phyloP scores from a whole-genome alignment of 805 yeast genomes.

The Starmerella floris region DNA sequence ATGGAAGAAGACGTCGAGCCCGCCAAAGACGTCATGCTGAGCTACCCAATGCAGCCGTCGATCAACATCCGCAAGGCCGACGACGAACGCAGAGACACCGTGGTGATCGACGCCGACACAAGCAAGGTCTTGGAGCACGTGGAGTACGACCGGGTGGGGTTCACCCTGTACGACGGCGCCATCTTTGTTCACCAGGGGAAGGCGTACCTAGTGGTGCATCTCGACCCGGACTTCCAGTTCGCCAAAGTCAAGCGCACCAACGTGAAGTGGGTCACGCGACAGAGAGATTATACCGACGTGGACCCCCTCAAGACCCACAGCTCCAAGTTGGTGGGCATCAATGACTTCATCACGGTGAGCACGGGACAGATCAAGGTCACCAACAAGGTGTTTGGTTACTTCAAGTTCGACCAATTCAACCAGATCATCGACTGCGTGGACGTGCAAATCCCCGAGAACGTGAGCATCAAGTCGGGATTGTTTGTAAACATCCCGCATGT shows the following conservation, averaged over 20 bases:
- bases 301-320: slow-evolving; percentile 42
- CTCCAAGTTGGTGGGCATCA: slow-evolving; percentile 18
- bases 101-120: slow-evolving; percentile 80
- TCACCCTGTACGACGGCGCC: slow-evolving; percentile 85
- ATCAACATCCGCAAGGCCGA: slow-evolving; percentile 77
- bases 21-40: slow-evolving; percentile 32
- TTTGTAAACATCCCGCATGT: slow-evolving; percentile 76
- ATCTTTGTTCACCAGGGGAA: slow-evolving; percentile 88
- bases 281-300: slow-evolving; percentile 84
- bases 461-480: slow-evolving; percentile 58
- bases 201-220: slow-evolving; percentile 74
- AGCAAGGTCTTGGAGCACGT: slow-evolving; percentile 72
- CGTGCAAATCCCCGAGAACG: slow-evolving; percentile 75
- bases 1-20: background rate
- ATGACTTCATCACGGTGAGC: slow-evolving; percentile 27
- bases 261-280: slow-evolving; percentile 89
- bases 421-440: slow-evolving; percentile 89
- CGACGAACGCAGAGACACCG: slow-evolving; percentile 61
- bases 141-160: slow-evolving; percentile 77
- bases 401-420: slow-evolving; percentile 63
- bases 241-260: slow-evolving; percentile 80
- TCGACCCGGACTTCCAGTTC: slow-evolving; percentile 60
- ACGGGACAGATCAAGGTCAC: slow-evolving; percentile 66
- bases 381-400: slow-evolving; percentile 78
- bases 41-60: slow-evolving; percentile 58